Evolutionary conservation across 768 basidiomycete genomes (phyloP).

Genomic region (Rhizopogon sp.): DNA sequence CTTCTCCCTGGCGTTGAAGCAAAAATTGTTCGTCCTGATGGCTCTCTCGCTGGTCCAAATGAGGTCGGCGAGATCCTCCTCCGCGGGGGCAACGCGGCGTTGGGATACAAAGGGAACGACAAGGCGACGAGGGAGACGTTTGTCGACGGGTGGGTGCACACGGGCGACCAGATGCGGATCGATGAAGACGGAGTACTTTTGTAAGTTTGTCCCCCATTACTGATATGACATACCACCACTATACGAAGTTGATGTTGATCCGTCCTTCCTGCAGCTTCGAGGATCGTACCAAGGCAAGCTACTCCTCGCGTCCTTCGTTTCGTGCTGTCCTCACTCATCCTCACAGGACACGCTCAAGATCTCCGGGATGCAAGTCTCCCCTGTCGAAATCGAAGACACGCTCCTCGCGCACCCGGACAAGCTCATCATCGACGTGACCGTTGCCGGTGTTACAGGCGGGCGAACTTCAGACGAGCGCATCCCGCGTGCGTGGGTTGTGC

Average conservation of each 20-base stretch:
- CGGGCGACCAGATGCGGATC: conserved; percentile 58
- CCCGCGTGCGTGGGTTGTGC: conserved; percentile 68
- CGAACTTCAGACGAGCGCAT: conserved; percentile 62
- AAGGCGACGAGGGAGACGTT: conserved; percentile 59
- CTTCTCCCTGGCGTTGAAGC: conserved; percentile 56
- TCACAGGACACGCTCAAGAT: conserved; percentile 66
- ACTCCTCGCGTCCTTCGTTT: conserved; percentile 14
- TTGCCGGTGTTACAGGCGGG: conserved; percentile 66
- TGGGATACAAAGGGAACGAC: conserved; percentile 66
- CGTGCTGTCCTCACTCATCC: not conserved
- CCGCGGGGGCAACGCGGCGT: conserved; percentile 40
- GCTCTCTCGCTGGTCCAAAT: conserved; percentile 42
- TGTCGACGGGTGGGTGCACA: conserved; percentile 59
- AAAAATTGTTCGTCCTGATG: conserved; percentile 47
- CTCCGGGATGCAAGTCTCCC: conserved; percentile 70
- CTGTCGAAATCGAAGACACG: conserved; percentile 62
- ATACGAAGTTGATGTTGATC: not conserved
- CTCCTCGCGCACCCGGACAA: conserved; percentile 52
- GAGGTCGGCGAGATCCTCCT: conserved; percentile 63
- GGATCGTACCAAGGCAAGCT: conserved; percentile 56
- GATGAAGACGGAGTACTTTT: conserved; percentile 54
- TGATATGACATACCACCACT: not conserved
- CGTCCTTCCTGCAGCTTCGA: conserved; percentile 41
- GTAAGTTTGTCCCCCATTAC: conserved; percentile 28
- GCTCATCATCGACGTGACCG: conserved; percentile 55